Evolutionary conservation across 2,329 filamentous ascomycete genomes (phyloP).

Genomic region (Alternaria rosae): DNA sequence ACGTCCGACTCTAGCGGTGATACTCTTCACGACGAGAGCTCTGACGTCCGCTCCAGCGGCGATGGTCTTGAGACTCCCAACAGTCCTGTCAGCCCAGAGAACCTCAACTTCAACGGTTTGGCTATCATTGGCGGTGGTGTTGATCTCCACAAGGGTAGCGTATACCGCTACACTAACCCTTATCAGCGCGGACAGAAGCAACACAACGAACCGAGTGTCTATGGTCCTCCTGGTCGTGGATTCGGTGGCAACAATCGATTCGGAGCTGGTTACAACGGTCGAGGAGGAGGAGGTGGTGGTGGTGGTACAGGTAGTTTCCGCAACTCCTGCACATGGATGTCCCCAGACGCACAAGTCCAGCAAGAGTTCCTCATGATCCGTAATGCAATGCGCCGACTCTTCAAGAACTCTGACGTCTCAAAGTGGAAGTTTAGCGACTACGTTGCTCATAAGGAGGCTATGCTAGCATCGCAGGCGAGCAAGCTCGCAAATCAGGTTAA

Average conservation of each 20-base stretch:
- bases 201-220: not conserved
- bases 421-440: constrained; percentile 45
- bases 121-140: constrained; percentile 6
- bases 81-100: constrained; percentile 20
- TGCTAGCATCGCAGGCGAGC: constrained; percentile 26
- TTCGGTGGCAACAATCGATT: constrained; percentile 3
- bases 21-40: constrained; percentile 20
- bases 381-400: constrained; percentile 46
- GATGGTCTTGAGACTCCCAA: constrained; percentile 4
- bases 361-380: constrained; percentile 43
- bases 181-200: constrained; percentile 10
- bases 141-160: not conserved
- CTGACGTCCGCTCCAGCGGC: constrained; percentile 6
- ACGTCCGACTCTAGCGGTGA: constrained; percentile 19
- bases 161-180: constrained; percentile 11
- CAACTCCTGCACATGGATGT: constrained; percentile 35
- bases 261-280: constrained; percentile 1
- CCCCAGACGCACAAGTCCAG: constrained; percentile 31
- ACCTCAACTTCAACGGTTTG: constrained; percentile 21
- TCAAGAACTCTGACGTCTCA: constrained; percentile 43
- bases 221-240: not conserved
- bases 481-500: constrained; percentile 23
- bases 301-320: constrained; percentile 16
- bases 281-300: constrained; percentile 8
- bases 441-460: constrained; percentile 40